A percentile compares a stretch with the other conserved stretches of the same genome.
Conservation (phyloP, 2,329 filamentous ascomycete species). For the Drechslerella dactyloides region DNA sequence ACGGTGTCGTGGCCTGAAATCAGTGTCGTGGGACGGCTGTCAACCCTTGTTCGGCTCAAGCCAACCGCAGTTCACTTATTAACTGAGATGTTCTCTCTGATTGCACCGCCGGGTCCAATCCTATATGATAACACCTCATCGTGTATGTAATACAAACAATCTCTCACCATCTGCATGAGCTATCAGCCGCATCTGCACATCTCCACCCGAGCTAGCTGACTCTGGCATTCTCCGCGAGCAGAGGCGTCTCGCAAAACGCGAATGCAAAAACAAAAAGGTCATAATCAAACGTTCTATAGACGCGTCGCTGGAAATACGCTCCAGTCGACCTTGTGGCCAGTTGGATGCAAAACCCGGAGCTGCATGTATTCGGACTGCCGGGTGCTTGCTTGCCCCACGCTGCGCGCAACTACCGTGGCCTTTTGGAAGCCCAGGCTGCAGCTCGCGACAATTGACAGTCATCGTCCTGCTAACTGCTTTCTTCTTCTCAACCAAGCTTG, state of each 20-base stretch:
- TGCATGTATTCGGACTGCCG: too few relatives aligned
- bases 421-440: background rate
- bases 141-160: background rate
- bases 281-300: background rate
- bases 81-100: background rate
- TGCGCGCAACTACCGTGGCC: background rate
- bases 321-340: background rate
- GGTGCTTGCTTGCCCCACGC: too few relatives aligned
- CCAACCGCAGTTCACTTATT: background rate
- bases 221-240: constrained; percentile 1
- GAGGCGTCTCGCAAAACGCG: background rate
- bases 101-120: background rate
- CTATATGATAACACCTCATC: constrained; percentile 3
- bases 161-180: constrained; percentile 17
- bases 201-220: constrained; percentile 27
- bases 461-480: background rate
- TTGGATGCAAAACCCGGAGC: too few relatives aligned
- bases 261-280: background rate
- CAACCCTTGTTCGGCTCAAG: constrained; percentile 46
- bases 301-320: background rate
- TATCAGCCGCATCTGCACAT: constrained; percentile 18
- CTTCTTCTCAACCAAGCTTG: background rate
- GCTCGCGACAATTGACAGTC: background rate
- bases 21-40: constrained; percentile 44
- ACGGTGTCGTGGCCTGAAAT: constrained; percentile 38